Percentiles rank a stretch among this genome's conserved stretches.
phyloP scores from a whole-genome alignment of 2,329 filamentous ascomycete genomes.

The Claviceps monticola region DNA sequence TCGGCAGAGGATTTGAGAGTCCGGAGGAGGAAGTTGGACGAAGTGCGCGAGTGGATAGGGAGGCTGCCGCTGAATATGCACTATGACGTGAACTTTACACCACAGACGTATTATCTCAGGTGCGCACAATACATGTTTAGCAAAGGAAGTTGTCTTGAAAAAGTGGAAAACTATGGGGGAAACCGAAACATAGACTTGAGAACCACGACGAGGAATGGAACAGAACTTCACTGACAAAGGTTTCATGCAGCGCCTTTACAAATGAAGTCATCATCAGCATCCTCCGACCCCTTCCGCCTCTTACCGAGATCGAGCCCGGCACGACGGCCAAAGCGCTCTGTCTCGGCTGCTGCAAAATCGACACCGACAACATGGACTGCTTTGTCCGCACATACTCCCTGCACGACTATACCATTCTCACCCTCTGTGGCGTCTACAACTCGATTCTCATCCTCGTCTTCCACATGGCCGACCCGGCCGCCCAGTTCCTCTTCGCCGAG shows the following conservation, averaged over 20 bases:
- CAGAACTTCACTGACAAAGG: neutral
- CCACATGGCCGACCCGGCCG: conserved; percentile 3
- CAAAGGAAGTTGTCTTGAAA: too few relatives aligned
- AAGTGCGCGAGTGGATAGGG: conserved; percentile 5
- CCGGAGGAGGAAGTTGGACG: conserved; percentile 1
- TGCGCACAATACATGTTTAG: neutral
- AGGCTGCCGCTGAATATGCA: conserved; percentile 6
- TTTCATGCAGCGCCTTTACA: conserved; percentile 3
- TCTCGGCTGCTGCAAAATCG: conserved; percentile 5
- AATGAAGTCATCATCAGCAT: conserved; percentile 8
- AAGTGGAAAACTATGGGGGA: too few relatives aligned
- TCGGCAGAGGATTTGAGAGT: conserved; percentile 4
- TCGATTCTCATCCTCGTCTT: conserved; percentile 5
- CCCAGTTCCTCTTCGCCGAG: conserved; percentile 6
- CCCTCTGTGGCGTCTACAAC: conserved; percentile 8
- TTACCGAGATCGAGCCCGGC: conserved; percentile 5
- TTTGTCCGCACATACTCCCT: conserved; percentile 5
- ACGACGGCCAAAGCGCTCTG: conserved; percentile 4
- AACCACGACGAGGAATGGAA: neutral
- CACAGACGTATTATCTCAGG: conserved; percentile 8
- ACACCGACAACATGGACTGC: conserved; percentile 4
- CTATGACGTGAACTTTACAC: conserved; percentile 8
- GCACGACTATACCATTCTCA: conserved; percentile 8
- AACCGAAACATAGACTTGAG: too few relatives aligned
- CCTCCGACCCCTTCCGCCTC: conserved; percentile 3